Evolutionary conservation across 2,329 filamentous ascomycete genomes (phyloP), one percentile per base, ranked within the genome.

Genomic region (Trichoderma sp.): DNA sequence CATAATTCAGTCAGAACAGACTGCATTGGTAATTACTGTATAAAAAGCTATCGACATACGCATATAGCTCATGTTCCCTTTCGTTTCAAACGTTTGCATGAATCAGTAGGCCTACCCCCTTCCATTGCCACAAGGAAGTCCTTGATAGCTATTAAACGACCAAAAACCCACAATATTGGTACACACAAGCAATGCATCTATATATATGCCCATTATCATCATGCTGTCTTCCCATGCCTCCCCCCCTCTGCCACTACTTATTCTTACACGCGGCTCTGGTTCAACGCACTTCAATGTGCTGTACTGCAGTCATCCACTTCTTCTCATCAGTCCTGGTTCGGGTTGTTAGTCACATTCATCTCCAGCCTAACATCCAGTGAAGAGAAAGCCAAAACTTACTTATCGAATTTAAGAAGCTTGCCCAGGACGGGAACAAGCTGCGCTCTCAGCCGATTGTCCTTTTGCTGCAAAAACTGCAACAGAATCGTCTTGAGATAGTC

Each of bases 401-500:
- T 89, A 82, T 94, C 91, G 82, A 95, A 94, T 74, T 90, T 88
- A 78, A 96, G 82, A 78, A 95, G 82, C 86, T 92, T 91, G 34
- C 91, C 91, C 76, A 96, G 80, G 39, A 95, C 92, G 1, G 92
- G 92, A 70, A 96, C 91, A 74, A 95, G 85, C 84, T 94, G 92
- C 74, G 89, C 86, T 76, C 93, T 88, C 76, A 93, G 84, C 82
- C 89, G 92, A 79, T 91, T 92, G 78, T 95, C 93, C 82, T 90
- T 93, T 75, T 93, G 90, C 84, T 95, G 92, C 74, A 96, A 80
- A 79, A 95, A 95, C 80, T 95, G 92, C 74, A 96, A 81, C 75
- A 96, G 81, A 69, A 95, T 92, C 9, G 93, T 94, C 85, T 94
- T 95, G 69, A 95, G 82, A 77, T 96, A 95, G 73, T 89, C 86